These are phyloP conservation scores for Populus pruinosa DNA, from an alignment of 345 rosid genomes.

Conservation along the genomic window DNA sequence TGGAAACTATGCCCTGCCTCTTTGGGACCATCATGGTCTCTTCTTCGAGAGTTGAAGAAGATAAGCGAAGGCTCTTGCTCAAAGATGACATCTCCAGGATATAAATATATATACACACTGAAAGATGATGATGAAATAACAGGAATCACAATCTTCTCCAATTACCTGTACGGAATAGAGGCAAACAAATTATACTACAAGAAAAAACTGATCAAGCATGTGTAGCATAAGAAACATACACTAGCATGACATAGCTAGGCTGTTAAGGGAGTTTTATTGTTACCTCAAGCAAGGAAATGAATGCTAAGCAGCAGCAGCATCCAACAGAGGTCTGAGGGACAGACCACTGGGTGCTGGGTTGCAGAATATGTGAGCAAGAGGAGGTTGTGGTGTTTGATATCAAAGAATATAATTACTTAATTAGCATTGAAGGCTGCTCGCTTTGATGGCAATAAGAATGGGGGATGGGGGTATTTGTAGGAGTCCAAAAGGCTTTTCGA, in stretches of 20 bases:
- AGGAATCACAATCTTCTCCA: no score
- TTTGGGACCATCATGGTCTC: slow-evolving; percentile 22
- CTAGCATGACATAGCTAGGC: no score
- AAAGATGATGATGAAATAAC: no score
- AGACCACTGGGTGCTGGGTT: slow-evolving; percentile 48
- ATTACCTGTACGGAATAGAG: slow-evolving; percentile 23
- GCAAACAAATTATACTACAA: no score
- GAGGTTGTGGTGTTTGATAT: not conserved
- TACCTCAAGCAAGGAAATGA: slow-evolving; percentile 4
- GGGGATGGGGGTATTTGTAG: slow-evolving; percentile 46
- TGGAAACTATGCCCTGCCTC: slow-evolving; percentile 70
- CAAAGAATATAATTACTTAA: not conserved
- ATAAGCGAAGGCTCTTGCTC: slow-evolving; percentile 16
- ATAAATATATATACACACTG: no score
- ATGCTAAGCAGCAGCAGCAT: slow-evolving; percentile 25
- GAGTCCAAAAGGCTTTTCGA: slow-evolving; percentile 36
- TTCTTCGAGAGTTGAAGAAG: slow-evolving; percentile 22
- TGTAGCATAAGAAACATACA: no score
- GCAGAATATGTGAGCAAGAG: slow-evolving; percentile 4
- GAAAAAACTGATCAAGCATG: no score
- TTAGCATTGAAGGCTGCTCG: slow-evolving; percentile 1
- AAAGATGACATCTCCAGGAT: slow-evolving; percentile 12
- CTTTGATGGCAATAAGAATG: slow-evolving; percentile 28
- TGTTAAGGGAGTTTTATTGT: not conserved
- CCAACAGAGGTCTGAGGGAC: slow-evolving; percentile 46